phyloP scores from a whole-genome alignment of 2,329 filamentous ascomycete genomes.

The Ophiostoma australiae region DNA sequence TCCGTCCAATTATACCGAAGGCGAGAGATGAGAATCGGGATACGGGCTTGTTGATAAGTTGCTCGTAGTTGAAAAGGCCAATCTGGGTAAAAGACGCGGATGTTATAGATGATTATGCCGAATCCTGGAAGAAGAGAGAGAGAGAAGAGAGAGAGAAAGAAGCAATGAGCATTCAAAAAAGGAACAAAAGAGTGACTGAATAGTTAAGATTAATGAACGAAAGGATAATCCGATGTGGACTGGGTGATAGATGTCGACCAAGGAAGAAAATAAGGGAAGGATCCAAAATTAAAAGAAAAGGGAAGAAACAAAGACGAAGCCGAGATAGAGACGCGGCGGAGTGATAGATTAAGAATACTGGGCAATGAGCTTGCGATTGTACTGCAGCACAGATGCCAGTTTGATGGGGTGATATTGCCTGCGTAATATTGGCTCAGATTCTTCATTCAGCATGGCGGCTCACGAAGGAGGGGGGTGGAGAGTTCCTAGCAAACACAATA shows the following conservation, averaged over 20 bases:
- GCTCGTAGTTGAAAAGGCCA: neutral
- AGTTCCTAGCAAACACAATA: neutral
- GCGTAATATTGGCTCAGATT: conserved; percentile 21
- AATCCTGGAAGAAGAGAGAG: neutral
- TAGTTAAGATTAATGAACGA: neutral
- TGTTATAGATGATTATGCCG: neutral
- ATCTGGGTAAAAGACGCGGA: neutral
- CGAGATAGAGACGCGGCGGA: neutral
- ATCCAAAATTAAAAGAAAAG: neutral
- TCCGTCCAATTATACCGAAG: neutral
- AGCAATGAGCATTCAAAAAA: neutral
- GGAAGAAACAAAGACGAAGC: neutral
- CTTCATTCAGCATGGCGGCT: conserved; percentile 24
- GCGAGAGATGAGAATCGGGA: neutral
- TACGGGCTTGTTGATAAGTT: neutral
- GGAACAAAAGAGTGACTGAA: neutral
- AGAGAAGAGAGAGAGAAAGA: neutral
- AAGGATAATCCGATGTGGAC: neutral
- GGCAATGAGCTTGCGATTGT: neutral
- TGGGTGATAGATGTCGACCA: neutral
- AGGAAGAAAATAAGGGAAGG: neutral
- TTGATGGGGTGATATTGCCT: conserved; percentile 19
- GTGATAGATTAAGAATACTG: neutral
- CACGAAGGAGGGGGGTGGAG: neutral
- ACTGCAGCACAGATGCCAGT: neutral